A percentile compares a stretch with the other conserved stretches of the same genome.
Evolutionary conservation across 2,329 filamentous ascomycete species (phyloP).

Genomic region (Didymella keratinophila): DNA sequence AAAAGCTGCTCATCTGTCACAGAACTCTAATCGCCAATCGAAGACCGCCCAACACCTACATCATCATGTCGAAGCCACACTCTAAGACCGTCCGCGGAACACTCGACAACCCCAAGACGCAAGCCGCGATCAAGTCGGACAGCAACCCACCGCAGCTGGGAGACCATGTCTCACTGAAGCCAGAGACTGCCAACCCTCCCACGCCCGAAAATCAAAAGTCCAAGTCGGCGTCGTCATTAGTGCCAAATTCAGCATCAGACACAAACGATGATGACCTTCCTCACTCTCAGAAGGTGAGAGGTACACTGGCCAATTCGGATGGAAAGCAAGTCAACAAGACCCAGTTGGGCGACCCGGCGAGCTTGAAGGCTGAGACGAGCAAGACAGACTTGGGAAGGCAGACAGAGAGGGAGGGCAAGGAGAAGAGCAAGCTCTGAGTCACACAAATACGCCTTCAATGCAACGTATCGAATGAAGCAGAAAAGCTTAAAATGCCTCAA

Average conservation of each 20-base stretch:
- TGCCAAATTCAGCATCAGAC: constrained; percentile 16
- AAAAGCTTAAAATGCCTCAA: background rate
- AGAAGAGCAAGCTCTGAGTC: constrained; percentile 33
- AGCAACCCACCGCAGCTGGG: constrained; percentile 29
- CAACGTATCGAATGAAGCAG: background rate
- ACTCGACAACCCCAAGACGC: constrained; percentile 40
- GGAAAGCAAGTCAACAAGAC: constrained; percentile 35
- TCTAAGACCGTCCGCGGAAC: constrained; percentile 46
- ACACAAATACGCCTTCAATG: too few species aligned
- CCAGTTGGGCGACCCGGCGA: constrained; percentile 42
- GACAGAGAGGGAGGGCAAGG: constrained; percentile 31
- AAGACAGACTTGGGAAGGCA: constrained; percentile 25
- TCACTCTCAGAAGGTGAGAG: constrained; percentile 37
- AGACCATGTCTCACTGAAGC: constrained; percentile 37
- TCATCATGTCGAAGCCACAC: constrained; percentile 25
- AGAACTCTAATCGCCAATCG: background rate
- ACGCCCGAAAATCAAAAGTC: constrained; percentile 16
- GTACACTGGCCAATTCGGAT: constrained; percentile 33
- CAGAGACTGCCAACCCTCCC: constrained; percentile 26
- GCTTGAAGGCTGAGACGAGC: constrained; percentile 42
- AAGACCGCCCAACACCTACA: constrained; percentile 1
- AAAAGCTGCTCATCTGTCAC: background rate
- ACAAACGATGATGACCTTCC: constrained; percentile 28
- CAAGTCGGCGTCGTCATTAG: constrained; percentile 12
- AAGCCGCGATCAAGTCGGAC: constrained; percentile 28